Conservation (phyloP, 495 filamentous ascomycete species). For the Aspergillus carlsbadensis region DNA sequence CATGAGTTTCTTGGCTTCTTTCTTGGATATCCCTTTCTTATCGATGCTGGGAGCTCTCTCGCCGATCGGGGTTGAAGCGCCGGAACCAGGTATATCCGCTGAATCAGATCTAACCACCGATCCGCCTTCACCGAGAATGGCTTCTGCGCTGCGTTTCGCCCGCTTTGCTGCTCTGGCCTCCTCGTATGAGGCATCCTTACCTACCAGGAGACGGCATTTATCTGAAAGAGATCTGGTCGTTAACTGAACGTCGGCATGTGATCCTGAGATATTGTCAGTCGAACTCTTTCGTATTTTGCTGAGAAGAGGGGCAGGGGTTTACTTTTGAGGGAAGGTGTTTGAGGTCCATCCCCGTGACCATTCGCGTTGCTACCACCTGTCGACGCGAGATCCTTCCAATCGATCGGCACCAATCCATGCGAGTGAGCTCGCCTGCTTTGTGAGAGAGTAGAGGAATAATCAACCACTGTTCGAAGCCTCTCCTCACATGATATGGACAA, state of each 20-base stretch:
- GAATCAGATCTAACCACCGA: slow-evolving; percentile 31
- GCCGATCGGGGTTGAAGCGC: slow-evolving; percentile 40
- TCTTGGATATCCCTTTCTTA: slow-evolving; percentile 56
- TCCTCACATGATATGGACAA: slow-evolving; percentile 75
- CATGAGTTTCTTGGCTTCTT: slow-evolving; percentile 50
- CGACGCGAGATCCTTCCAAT: slow-evolving; percentile 67
- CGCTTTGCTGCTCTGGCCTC: slow-evolving; percentile 53
- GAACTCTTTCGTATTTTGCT: not conserved
- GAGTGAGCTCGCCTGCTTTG: slow-evolving; percentile 66
- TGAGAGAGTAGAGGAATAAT: slow-evolving; percentile 66
- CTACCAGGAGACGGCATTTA: slow-evolving; percentile 34
- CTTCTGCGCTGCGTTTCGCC: slow-evolving; percentile 43
- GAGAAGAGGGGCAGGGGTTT: slow-evolving; percentile 23
- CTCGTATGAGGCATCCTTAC: slow-evolving; percentile 43
- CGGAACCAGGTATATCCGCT: slow-evolving; percentile 40
- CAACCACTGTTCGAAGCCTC: slow-evolving; percentile 63
- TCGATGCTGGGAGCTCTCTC: slow-evolving; percentile 48
- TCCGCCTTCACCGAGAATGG: slow-evolving; percentile 40
- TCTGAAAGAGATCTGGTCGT: slow-evolving; percentile 31
- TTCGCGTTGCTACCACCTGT: slow-evolving; percentile 31
- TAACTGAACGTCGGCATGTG: slow-evolving; percentile 22
- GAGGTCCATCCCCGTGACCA: slow-evolving; percentile 37
- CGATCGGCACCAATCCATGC: slow-evolving; percentile 65
- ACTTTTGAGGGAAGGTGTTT: slow-evolving; percentile 62
- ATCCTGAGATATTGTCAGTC: slow-evolving; percentile 33